Conservation (phyloP, 2,329 filamentous ascomycete genomes). For the Aspergillus sp. region DNA sequence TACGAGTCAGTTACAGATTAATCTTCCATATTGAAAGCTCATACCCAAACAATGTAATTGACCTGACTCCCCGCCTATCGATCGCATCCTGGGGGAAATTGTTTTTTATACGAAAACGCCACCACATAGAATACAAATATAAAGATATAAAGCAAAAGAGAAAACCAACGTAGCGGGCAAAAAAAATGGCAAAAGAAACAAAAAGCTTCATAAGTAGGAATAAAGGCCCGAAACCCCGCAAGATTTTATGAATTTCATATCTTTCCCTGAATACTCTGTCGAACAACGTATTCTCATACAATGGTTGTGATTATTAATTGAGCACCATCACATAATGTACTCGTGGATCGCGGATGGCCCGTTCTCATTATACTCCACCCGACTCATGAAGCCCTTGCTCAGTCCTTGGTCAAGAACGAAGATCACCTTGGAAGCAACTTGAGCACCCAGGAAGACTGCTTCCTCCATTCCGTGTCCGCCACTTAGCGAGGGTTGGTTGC, state of each 20-base stretch:
- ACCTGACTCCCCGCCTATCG: conserved; percentile 27
- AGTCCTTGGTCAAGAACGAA: conserved; percentile 68
- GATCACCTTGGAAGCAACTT: conserved; percentile 76
- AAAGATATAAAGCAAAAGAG: conserved; percentile 7
- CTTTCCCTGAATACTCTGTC: neutral
- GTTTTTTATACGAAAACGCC: conserved; percentile 26
- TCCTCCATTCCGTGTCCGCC: conserved; percentile 65
- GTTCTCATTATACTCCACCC: conserved; percentile 67
- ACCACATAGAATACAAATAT: conserved; percentile 23
- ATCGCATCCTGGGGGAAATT: conserved; percentile 20
- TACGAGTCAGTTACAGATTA: too few relatives aligned
- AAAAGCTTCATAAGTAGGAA: neutral
- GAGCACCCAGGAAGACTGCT: conserved; percentile 79
- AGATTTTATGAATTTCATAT: neutral
- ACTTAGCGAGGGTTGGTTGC: conserved; percentile 22
- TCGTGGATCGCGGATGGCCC: conserved; percentile 66
- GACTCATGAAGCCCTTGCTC: conserved; percentile 67
- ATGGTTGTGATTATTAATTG: conserved; percentile 4
- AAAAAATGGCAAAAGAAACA: neutral
- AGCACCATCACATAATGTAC: conserved; percentile 37
- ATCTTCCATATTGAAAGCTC: neutral
- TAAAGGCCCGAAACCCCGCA: neutral
- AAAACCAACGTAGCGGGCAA: neutral
- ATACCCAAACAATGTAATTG: conserved; percentile 11
- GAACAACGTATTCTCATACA: neutral